phyloP scores from a whole-genome alignment of 208 protist genomes.

The Trypanosoma scelopori region DNA sequence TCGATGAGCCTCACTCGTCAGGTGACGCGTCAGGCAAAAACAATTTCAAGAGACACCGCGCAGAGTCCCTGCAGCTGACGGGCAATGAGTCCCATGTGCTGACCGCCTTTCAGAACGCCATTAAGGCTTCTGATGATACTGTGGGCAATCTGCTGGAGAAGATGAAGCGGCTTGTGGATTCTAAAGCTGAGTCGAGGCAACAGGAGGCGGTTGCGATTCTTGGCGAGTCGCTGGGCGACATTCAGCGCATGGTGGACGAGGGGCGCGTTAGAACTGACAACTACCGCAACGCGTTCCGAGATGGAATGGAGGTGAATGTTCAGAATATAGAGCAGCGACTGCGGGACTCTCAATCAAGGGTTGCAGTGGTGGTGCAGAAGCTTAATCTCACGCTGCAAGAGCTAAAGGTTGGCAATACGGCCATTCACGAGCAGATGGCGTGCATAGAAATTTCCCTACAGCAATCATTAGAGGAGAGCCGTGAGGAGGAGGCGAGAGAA shows the following conservation, averaged over 20 bases:
- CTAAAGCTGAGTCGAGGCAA: slow-evolving; percentile 48
- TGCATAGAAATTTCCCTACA: slow-evolving; percentile 76
- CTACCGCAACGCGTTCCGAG: slow-evolving; percentile 36
- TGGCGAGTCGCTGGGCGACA: slow-evolving; percentile 46
- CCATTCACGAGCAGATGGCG: slow-evolving; percentile 76
- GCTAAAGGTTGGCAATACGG: slow-evolving; percentile 64
- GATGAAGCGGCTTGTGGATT: slow-evolving; percentile 58
- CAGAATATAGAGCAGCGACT: slow-evolving; percentile 50
- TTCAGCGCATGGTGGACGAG: slow-evolving; percentile 76
- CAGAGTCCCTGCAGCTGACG: slow-evolving; percentile 21
- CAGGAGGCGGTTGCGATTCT: slow-evolving; percentile 43
- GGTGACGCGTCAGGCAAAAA: not conserved
- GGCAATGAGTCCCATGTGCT: slow-evolving; percentile 14
- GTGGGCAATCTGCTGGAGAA: slow-evolving; percentile 50
- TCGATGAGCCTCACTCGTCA: not conserved
- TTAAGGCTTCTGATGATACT: slow-evolving; percentile 45
- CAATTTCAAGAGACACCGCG: slow-evolving; percentile 30
- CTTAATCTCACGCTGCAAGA: slow-evolving; percentile 73
- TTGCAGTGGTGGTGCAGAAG: slow-evolving; percentile 56
- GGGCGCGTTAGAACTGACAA: slow-evolving; percentile 36
- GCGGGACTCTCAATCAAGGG: slow-evolving; percentile 47
- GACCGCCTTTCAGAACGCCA: slow-evolving; percentile 34
- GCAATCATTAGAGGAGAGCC: slow-evolving; percentile 66
- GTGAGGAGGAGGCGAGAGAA: slow-evolving; percentile 43
- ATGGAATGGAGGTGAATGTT: slow-evolving; percentile 40